Percentiles rank a stretch among this genome's conserved stretches.
Evolutionary conservation across 257 asterid species (phyloP).

Genomic region (Cruciata laevipes): DNA sequence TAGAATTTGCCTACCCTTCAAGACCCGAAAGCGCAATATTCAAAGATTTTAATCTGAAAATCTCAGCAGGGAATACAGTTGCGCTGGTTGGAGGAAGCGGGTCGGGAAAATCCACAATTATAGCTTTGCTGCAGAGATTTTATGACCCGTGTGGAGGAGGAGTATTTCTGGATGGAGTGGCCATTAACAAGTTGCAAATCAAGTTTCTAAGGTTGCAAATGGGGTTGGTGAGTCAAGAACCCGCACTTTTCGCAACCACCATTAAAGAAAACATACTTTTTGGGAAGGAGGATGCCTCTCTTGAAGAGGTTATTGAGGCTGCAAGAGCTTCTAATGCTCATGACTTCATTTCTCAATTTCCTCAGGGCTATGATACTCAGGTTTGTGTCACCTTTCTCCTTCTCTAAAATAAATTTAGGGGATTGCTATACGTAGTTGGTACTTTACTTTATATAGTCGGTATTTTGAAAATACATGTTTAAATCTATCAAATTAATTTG

Average conservation of each 20-base stretch:
- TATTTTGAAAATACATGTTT: too few species aligned
- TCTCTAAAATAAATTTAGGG: too few species aligned
- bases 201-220: conserved; percentile 89
- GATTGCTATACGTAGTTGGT: too few species aligned
- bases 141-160: conserved; percentile 73
- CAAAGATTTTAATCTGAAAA: conserved; percentile 46
- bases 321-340: conserved; percentile 93
- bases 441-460: too few species aligned
- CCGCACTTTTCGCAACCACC: conserved; percentile 76
- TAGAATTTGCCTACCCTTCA: conserved; percentile 65
- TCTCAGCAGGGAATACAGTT: conserved; percentile 66
- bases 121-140: conserved; percentile 74
- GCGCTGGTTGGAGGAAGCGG: conserved; percentile 94
- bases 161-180: conserved; percentile 60
- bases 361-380: conserved; percentile 88
- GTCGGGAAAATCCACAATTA: conserved; percentile 76
- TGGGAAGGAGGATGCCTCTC: conserved; percentile 75
- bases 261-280: conserved; percentile 78
- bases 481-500: too few species aligned
- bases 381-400: conserved; percentile 20
- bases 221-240: conserved; percentile 96
- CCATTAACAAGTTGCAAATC: conserved; percentile 62
- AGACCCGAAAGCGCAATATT: conserved; percentile 63
- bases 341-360: conserved; percentile 66
- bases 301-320: conserved; percentile 72